Conservation (phyloP, 495 filamentous ascomycete genomes). For the Neurospora sublineolata region DNA sequence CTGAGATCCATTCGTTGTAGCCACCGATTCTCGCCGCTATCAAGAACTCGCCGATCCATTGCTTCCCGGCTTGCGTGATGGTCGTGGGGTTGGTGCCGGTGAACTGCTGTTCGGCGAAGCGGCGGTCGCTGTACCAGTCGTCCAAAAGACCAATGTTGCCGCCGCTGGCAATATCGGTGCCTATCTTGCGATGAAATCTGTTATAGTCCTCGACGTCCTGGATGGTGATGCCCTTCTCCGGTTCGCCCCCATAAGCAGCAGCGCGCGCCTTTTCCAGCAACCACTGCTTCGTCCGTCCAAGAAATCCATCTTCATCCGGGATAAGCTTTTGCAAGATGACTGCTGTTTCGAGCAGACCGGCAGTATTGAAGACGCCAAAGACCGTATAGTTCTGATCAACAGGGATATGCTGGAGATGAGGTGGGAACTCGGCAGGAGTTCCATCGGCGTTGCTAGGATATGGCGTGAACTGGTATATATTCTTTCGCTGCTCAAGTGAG, state of each 20-base stretch:
- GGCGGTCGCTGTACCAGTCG: slow-evolving; percentile 40
- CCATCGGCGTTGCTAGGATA: slow-evolving; percentile 21
- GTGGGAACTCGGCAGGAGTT: slow-evolving; percentile 20
- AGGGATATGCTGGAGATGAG: slow-evolving; percentile 22
- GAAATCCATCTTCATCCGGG: slow-evolving; percentile 20
- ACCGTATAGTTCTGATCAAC: slow-evolving; percentile 13
- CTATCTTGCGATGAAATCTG: slow-evolving; percentile 22
- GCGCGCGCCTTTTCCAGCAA: slow-evolving; percentile 15
- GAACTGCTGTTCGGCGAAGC: slow-evolving; percentile 39
- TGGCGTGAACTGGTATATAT: slow-evolving; percentile 19
- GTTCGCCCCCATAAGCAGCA: slow-evolving; percentile 18
- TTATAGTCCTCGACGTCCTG: slow-evolving; percentile 31
- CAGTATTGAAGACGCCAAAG: slow-evolving; percentile 21
- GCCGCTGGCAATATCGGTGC: slow-evolving; percentile 27
- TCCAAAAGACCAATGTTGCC: slow-evolving; percentile 32
- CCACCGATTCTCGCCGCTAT: slow-evolving; percentile 20
- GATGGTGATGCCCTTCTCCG: slow-evolving; percentile 24
- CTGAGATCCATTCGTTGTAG: slow-evolving; percentile 16
- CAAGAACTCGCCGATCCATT: slow-evolving; percentile 25
- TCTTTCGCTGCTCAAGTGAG: slow-evolving; percentile 18
- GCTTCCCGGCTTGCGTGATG: slow-evolving; percentile 22
- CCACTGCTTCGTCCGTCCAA: slow-evolving; percentile 20
- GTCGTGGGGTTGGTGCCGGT: slow-evolving; percentile 40
- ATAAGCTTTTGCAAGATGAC: slow-evolving; percentile 25
- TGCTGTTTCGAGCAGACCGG: slow-evolving; percentile 22